phyloP scores from a whole-genome alignment of 2,329 filamentous ascomycete species.

The Apiospora rasikravindrae region DNA sequence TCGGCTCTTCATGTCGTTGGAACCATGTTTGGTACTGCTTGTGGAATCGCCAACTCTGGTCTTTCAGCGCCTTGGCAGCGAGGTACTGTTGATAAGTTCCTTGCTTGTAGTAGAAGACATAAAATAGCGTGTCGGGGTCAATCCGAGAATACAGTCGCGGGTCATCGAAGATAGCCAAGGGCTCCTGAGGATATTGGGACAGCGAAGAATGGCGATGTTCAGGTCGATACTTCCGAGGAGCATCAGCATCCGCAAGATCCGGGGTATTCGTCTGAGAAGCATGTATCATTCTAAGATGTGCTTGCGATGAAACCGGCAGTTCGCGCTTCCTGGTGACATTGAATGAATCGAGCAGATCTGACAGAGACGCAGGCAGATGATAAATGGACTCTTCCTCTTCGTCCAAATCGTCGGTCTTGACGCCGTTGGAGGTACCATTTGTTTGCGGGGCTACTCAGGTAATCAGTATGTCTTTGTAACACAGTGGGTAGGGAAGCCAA shows the following conservation, averaged over 20 bases:
- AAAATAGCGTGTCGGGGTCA: conserved; percentile 95
- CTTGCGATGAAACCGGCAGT: conserved; percentile 64
- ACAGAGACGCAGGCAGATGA: conserved; percentile 85
- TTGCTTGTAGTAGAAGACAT: conserved; percentile 99
- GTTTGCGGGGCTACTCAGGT: conserved; percentile 45
- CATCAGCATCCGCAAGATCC: conserved; percentile 78
- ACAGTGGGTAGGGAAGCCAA: conserved; percentile 23
- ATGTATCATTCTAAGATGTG: conserved; percentile 75
- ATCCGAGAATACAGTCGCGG: conserved; percentile 85
- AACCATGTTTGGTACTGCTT: conserved; percentile 99
- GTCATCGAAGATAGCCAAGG: conserved; percentile 90
- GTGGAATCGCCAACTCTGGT: conserved; percentile 98
- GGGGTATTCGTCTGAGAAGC: conserved; percentile 76
- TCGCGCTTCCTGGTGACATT: conserved; percentile 79
- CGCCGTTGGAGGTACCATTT: conserved; percentile 59
- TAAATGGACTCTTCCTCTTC: conserved; percentile 76
- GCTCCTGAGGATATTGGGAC: conserved; percentile 88
- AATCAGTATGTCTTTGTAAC: conserved; percentile 28
- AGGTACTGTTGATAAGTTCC: conserved; percentile 95
- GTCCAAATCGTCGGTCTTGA: conserved; percentile 50
- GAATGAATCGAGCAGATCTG: conserved; percentile 90
- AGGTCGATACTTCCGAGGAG: conserved; percentile 83
- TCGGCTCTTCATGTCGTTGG: conserved; percentile 96
- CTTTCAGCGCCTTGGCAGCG: conserved; percentile 94
- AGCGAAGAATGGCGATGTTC: conserved; percentile 77